Conservation (phyloP, 2,329 filamentous ascomycete species). For the Hypoxylon sp. region DNA sequence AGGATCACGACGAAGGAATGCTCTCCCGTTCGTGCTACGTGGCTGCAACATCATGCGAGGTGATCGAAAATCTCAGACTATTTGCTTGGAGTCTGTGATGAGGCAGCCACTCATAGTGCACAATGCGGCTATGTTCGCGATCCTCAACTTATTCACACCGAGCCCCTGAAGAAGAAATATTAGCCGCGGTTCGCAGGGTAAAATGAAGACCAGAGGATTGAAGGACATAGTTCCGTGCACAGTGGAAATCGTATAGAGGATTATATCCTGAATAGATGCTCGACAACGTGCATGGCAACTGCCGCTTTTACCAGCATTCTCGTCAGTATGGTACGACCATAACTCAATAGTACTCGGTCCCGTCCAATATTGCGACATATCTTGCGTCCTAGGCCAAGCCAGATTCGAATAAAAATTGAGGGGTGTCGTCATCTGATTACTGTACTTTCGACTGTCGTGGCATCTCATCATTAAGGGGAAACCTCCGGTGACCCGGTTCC, state of each 20-base stretch:
- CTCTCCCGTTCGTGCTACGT: conserved; percentile 26
- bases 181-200: conserved; percentile 33
- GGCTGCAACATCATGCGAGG: conserved; percentile 34
- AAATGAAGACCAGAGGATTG: conserved; percentile 9
- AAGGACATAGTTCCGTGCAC: conserved; percentile 4
- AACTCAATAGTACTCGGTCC: conserved; percentile 22
- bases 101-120: neutral
- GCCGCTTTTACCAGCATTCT: conserved; percentile 21
- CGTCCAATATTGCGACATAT: conserved; percentile 41
- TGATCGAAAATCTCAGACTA: conserved; percentile 10
- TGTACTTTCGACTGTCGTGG: conserved; percentile 38
- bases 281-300: conserved; percentile 17
- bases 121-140: conserved; percentile 22
- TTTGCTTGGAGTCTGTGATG: conserved; percentile 1
- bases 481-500: conserved; percentile 41
- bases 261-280: conserved; percentile 20
- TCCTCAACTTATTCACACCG: conserved; percentile 10
- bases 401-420: conserved; percentile 36
- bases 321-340: conserved; percentile 34
- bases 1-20: neutral
- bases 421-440: conserved; percentile 44
- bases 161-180: conserved; percentile 16
- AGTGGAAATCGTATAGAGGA: conserved; percentile 14
- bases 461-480: conserved; percentile 25
- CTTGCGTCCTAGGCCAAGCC: conserved; percentile 29